phyloP scores from a whole-genome alignment of 306 rosid species.

The Chamaecrista fasciculata region DNA sequence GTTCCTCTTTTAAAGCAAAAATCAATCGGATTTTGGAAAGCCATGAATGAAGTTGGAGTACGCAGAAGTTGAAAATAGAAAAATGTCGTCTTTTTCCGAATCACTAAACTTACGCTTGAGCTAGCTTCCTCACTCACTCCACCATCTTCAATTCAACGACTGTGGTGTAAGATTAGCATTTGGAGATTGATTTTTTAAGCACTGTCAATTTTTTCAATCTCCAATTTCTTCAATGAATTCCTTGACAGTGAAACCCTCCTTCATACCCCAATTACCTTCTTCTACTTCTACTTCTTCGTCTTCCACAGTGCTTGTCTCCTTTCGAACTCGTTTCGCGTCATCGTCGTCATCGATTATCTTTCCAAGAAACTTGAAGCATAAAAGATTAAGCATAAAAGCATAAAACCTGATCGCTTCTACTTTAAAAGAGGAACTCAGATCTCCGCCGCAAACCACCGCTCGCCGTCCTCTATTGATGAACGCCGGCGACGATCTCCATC shows the following conservation, averaged over 20 bases:
- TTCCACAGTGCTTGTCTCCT: conserved; percentile 20
- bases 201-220: background rate
- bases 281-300: conserved; percentile 25
- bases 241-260: conserved; percentile 34
- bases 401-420: too few species aligned
- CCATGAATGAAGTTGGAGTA: too few species aligned
- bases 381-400: too few species aligned
- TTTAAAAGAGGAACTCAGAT: too few species aligned
- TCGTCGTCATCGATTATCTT: conserved; percentile 29
- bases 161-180: background rate
- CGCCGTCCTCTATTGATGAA: too few species aligned
- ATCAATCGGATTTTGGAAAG: too few species aligned
- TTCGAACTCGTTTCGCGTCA: conserved; percentile 32
- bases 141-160: background rate
- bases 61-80: too few species aligned
- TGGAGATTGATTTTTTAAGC: background rate
- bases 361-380: conserved; percentile 28
- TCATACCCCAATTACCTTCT: conserved; percentile 25
- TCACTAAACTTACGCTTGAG: background rate
- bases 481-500: too few species aligned
- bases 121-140: background rate
- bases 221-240: conserved; percentile 25
- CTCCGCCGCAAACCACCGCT: too few species aligned
- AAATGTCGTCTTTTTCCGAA: too few species aligned
- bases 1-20: too few species aligned